Conservation (phyloP, 2,329 filamentous ascomycete genomes). For the Ascosphaera pollenicola region DNA sequence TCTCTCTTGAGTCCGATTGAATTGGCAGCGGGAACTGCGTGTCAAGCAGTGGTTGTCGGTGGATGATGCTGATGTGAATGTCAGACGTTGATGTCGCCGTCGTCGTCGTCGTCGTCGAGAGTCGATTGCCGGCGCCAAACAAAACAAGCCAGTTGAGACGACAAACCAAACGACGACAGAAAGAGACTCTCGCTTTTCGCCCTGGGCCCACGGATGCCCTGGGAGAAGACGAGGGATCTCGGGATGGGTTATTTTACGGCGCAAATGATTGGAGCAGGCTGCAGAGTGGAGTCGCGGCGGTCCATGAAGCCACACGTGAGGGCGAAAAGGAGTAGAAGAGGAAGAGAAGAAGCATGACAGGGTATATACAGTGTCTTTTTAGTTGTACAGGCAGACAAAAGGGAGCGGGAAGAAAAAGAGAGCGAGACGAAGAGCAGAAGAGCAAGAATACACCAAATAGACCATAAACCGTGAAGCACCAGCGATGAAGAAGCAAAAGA, state of each 20-base stretch:
- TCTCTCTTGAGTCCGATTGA: too few species aligned
- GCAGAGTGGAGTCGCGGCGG: not conserved
- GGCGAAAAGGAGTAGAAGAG: not conserved
- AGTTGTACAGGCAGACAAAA: not conserved
- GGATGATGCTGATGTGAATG: too few species aligned
- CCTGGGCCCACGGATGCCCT: not conserved
- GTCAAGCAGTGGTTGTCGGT: too few species aligned
- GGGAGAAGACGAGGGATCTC: not conserved
- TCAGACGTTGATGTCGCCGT: too few species aligned
- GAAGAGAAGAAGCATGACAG: not conserved
- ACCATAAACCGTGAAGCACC: constrained; percentile 1
- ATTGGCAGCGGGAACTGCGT: constrained; percentile 7
- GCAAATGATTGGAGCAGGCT: not conserved
- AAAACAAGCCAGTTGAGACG: too few species aligned
- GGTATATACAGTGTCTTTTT: not conserved
- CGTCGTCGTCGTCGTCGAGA: too few species aligned
- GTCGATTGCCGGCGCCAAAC: too few species aligned
- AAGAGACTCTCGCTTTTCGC: not conserved
- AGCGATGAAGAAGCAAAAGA: not conserved
- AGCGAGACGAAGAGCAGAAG: constrained; percentile 4
- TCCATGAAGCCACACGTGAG: not conserved
- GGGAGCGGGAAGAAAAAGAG: constrained; percentile 2
- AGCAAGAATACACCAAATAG: constrained; percentile 5
- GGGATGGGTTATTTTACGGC: constrained; percentile 2
- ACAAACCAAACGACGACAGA: too few species aligned